These are phyloP conservation scores for Chimonanthus salicifolius DNA, from an alignment of 164 flowering plant genomes.

Conservation along the genomic window DNA sequence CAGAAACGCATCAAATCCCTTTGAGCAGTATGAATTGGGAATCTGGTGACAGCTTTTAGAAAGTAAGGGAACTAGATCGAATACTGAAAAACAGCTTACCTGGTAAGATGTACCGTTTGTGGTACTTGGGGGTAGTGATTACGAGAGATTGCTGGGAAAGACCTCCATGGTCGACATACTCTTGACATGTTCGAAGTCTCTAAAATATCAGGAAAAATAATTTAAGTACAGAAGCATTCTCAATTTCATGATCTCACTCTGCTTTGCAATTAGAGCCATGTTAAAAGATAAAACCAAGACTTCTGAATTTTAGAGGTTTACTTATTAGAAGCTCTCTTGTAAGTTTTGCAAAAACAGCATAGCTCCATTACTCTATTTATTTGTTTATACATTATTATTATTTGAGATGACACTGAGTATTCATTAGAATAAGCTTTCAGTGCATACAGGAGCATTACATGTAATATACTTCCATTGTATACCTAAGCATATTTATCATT, in stretches of 20 bases:
- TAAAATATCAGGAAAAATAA: slow-evolving; percentile 16
- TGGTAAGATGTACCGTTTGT: slow-evolving; percentile 78
- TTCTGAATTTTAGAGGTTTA: neutral
- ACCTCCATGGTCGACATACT: slow-evolving; percentile 69
- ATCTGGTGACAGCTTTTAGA: slow-evolving; percentile 23
- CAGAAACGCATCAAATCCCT: neutral
- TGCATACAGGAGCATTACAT: too few species aligned
- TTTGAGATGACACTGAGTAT: too few species aligned
- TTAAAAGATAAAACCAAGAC: neutral
- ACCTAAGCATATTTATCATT: too few species aligned
- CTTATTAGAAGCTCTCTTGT: neutral
- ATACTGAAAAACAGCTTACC: slow-evolving; percentile 26
- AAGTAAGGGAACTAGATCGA: slow-evolving; percentile 10
- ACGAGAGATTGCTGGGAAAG: slow-evolving; percentile 64
- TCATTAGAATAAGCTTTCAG: neutral
- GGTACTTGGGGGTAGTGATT: slow-evolving; percentile 69
- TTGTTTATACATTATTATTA: too few species aligned
- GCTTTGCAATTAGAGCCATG: neutral
- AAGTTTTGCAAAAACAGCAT: neutral
- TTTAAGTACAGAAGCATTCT: neutral
- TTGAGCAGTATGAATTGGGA: neutral
- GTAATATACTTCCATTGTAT: too few species aligned
- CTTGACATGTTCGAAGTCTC: slow-evolving; percentile 77
- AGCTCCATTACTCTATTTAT: too few species aligned
- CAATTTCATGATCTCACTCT: neutral